These are phyloP conservation scores for Pseudognaphalium luteoalbum DNA, from an alignment of 129 eudicot species.

Conservation along the genomic window DNA sequence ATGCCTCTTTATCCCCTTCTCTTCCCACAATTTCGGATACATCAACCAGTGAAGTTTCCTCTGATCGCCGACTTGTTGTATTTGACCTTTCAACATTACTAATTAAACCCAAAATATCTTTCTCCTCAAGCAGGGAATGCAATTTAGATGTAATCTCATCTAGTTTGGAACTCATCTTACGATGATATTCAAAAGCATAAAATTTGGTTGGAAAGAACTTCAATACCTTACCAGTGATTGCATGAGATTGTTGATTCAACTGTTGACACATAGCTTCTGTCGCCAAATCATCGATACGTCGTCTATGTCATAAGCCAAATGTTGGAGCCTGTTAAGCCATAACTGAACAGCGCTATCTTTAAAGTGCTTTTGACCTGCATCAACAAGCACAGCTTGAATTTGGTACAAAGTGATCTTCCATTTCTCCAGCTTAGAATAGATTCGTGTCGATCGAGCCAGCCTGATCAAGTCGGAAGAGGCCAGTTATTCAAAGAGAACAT, in stretches of 20 bases:
- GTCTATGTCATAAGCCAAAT: constrained; percentile 43
- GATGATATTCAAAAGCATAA: too few species aligned
- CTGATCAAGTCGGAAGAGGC: constrained; percentile 23
- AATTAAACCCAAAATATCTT: too few species aligned
- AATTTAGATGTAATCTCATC: too few species aligned
- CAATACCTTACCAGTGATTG: too few species aligned
- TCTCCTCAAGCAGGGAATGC: too few species aligned
- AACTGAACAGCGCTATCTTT: background rate
- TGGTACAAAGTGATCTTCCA: background rate
- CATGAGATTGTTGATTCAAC: background rate
- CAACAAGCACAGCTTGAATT: constrained; percentile 38
- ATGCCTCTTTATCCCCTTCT: too few species aligned
- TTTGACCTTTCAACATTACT: too few species aligned
- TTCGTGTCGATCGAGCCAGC: constrained; percentile 28
- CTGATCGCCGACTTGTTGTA: too few species aligned
- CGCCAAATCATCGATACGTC: constrained; percentile 42
- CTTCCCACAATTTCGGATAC: too few species aligned
- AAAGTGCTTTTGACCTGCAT: constrained; percentile 45
- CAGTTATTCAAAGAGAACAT: constrained; percentile 34
- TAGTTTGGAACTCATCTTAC: too few species aligned
- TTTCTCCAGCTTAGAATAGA: constrained; percentile 22
- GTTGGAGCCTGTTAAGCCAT: constrained; percentile 38
- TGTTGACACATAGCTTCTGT: constrained; percentile 31
- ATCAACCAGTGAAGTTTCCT: too few species aligned
- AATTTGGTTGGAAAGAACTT: too few species aligned